These are phyloP conservation scores for Mimosa pudica DNA, from an alignment of 306 rosid genomes.

Conservation along the genomic window DNA sequence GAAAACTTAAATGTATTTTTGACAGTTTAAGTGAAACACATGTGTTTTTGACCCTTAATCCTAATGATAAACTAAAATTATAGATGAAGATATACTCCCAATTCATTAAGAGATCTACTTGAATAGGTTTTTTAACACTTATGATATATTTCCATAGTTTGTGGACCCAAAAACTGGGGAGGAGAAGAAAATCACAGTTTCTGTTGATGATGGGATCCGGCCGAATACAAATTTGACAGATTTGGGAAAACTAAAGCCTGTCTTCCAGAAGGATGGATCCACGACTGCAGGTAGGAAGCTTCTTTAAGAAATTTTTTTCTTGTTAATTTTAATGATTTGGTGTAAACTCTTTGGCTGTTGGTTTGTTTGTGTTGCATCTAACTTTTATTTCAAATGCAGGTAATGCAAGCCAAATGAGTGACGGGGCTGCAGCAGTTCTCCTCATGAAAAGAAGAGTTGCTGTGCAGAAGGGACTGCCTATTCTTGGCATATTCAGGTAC, in stretches of 20 bases:
- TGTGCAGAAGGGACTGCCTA: constrained; percentile 74
- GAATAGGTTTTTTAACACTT: constrained; percentile 5
- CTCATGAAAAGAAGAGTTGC: constrained; percentile 91
- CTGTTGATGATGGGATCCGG: constrained; percentile 84
- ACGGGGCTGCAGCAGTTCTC: constrained; percentile 95
- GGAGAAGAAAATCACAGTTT: constrained; percentile 63
- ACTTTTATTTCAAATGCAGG: constrained; percentile 48
- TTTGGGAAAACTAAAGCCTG: constrained; percentile 86
- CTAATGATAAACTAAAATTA: not conserved
- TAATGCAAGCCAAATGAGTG: constrained; percentile 91
- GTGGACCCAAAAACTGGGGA: constrained; percentile 86
- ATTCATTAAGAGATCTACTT: not conserved
- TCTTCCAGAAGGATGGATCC: constrained; percentile 70
- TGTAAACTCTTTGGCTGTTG: constrained; percentile 2
- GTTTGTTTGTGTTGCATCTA: constrained; percentile 4
- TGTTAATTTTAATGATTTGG: constrained; percentile 17
- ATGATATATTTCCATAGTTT: constrained; percentile 47
- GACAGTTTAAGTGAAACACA: too few species aligned
- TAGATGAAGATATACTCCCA: not conserved
- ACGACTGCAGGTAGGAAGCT: constrained; percentile 74
- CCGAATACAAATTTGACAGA: constrained; percentile 58
- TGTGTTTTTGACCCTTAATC: too few species aligned
- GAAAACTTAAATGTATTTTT: too few species aligned
- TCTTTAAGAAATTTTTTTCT: constrained; percentile 10
- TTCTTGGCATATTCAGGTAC: constrained; percentile 84